These are phyloP conservation scores for Rhodotorula sp. DNA, from an alignment of 1,284 basidiomycete genomes.

Conservation along the genomic window DNA sequence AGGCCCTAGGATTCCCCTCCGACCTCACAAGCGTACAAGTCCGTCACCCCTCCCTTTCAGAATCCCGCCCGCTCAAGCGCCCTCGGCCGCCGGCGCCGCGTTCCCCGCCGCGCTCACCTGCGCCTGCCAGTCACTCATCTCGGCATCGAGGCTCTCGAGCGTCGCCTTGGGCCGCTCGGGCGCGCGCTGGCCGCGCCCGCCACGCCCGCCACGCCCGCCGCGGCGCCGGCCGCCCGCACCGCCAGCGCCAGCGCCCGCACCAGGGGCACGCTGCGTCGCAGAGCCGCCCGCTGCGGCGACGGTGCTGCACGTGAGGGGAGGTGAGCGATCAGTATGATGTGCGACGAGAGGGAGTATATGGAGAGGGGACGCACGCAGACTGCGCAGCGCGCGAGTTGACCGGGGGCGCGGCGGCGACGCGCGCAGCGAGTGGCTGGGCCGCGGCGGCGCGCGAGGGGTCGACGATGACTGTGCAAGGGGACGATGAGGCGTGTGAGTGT, in stretches of 20 bases:
- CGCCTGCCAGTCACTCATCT: conserved; percentile 57
- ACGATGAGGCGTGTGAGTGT: neutral
- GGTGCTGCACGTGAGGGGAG: conserved; percentile 8
- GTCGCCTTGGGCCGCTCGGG: conserved; percentile 54
- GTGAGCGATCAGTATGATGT: neutral
- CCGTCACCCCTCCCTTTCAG: neutral
- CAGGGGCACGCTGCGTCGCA: conserved; percentile 35
- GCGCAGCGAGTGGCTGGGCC: conserved; percentile 32
- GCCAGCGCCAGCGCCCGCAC: conserved; percentile 43
- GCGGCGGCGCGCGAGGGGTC: conserved; percentile 73
- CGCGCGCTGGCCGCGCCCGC: neutral
- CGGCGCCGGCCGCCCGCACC: conserved; percentile 55
- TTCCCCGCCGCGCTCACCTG: conserved; percentile 7
- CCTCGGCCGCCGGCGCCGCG: neutral
- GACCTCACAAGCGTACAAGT: neutral
- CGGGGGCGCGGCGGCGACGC: conserved; percentile 57
- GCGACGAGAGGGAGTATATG: neutral
- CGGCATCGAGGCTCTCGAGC: conserved; percentile 62
- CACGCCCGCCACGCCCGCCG: conserved; percentile 47
- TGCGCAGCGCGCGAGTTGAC: conserved; percentile 51
- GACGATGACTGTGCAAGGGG: conserved; percentile 84
- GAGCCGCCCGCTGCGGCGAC: conserved; percentile 35
- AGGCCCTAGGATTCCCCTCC: neutral
- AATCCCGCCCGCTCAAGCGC: neutral
- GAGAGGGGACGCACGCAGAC: conserved; percentile 30